Evolutionary conservation across 768 basidiomycete genomes (phyloP).

Genomic region (Collybiopsis luxurians): DNA sequence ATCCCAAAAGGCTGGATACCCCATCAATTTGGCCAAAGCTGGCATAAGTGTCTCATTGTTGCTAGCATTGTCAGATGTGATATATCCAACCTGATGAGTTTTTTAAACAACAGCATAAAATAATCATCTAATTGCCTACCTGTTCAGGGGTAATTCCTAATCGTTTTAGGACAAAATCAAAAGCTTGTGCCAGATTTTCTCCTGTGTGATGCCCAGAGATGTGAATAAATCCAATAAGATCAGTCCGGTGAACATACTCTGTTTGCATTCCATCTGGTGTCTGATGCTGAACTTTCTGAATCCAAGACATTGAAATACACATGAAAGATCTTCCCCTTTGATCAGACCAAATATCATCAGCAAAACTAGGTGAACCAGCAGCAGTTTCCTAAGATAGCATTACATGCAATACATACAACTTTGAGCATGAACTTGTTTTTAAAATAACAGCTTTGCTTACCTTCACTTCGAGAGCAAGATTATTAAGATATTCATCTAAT

Average conservation of each 20-base stretch:
- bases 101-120: background rate
- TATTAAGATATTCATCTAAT: background rate
- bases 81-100: background rate
- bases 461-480: background rate
- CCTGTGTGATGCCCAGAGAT: background rate
- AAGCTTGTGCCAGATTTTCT: background rate
- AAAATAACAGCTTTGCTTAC: background rate
- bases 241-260: background rate
- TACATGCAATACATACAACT: background rate
- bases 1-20: background rate
- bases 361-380: background rate
- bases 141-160: background rate
- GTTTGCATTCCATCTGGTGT: background rate
- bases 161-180: background rate
- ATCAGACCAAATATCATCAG: background rate
- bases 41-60: background rate
- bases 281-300: background rate
- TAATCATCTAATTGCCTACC: background rate
- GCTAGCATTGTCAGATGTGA: background rate
- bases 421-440: background rate
- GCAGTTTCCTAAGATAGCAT: background rate
- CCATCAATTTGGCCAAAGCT: background rate
- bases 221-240: background rate
- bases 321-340: background rate
- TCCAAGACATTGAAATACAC: background rate